Base-by-base conservation (phyloP, 257 asterid species). In the Buddleja alternifolia region DNA sequence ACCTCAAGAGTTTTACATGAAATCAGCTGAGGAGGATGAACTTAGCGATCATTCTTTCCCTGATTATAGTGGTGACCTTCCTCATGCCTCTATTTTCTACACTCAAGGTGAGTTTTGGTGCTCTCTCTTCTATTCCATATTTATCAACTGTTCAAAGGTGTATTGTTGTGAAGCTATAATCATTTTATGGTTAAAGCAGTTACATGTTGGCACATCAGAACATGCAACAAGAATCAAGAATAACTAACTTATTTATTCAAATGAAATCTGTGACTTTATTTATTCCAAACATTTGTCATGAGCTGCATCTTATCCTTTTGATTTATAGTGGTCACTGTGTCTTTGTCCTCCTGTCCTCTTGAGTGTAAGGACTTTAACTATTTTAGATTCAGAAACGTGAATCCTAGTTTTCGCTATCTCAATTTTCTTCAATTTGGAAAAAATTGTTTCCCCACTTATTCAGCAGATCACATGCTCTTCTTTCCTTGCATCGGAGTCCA, bases 51-150 rank as follows among this genome's bases (percentile, higher is more conserved):
- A 70, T 62, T 74, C 80, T 36, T 40, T 55, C 58, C 61, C 80
- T 41, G 55, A 40, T 74, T 44, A 64, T 60, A 69, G 74, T 55
- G 84, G 72, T 47, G 84, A 70, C 66, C 74, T 65, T 67, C 89
- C 90, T 16, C 75, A 70, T 36, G 78, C 45, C 72, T 93, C 97
- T 68, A 88, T 89, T 66, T 90, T 83, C 74, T 79, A 73, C 77
- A 60, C 82, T 63, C 85, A 36, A 71, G 95, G 99, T 88, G 63
- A 56, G 86, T 77, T 29, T 53, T 51, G 44, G 51, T 41, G n/a
- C 46, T 39, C 46, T 41, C 46, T 15, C 67, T 50, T 60, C 60
- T 19, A 19, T 37, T 54, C 36, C 24, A 54, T 61, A 57, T 65
- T 20, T 60, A 17, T 74, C 41, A 44, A 68, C 50, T 40, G 25